Evolutionary conservation across 441 rosid species (phyloP), one percentile per base, ranked within the genome.

Genomic region (Brassica balearica): DNA sequence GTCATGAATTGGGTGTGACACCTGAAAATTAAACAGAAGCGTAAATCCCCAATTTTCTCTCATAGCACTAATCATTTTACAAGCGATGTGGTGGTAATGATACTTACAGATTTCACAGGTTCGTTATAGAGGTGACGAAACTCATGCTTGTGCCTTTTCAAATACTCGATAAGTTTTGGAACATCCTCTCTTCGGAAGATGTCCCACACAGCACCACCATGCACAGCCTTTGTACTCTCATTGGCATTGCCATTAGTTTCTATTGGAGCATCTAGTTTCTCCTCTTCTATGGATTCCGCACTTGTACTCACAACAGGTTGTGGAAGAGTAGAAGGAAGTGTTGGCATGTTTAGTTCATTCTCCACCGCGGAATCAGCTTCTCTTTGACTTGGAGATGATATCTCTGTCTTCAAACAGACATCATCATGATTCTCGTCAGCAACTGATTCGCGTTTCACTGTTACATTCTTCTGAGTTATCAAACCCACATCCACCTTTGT

Each of bases 171-270:
- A 61, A 96, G 77, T 86, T 84, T 86, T 19, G 97, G 95, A 51
- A 88, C 91, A 84, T 94, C 98, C 74, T 90, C 91, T 78, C 97
- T 92, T 65, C 95, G 82, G 71, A 94, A 96, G 66, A 96, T 96
- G 69, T 96, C 99, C 98, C 99, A 96, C 0, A 96, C 65, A 27
- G 99, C 99, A 41, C 91, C 95, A 0, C 84, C 90, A 8, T 77
- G 77, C 69, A 68, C 81, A 74, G 17, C 73, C n/a, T 70, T 17
- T 46, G 27, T 10, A 56, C 72, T 63, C 19, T 69, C 78, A 38
- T 61, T 64, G n/a, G 38, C 41, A 46, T 68, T 61, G 17, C 65
- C 75, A 2, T 69, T 60, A 23, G 51, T 23, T 53, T 72, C 71
- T 5, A 32, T 19, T 25, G 12, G 38, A 56, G 25, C 14, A 53